Base-by-base conservation (phyloP, 306 rosid species). In the Gleditsia sinensis region DNA sequence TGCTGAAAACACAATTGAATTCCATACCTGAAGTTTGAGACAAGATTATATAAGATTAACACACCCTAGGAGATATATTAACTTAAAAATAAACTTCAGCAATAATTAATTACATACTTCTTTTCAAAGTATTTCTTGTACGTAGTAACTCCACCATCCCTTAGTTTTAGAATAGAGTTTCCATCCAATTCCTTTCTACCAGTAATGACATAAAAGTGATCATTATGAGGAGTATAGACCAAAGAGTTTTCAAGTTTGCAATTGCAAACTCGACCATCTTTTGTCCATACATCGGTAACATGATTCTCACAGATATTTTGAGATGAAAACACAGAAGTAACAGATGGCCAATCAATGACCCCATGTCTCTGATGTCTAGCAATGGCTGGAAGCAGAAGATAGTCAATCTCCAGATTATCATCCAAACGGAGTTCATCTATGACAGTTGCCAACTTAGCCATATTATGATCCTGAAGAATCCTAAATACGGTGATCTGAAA, bases 191-290 rank as follows among this genome's bases (percentile, higher is more conserved):
- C 51, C 81, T 72, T 51, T 45, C 63, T 48, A 72, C 61, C 82
- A 34, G 86, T 84, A 51, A 85, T 87, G 79, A 82, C 80, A 81
- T 94, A 94, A 24, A 83, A 48, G 34, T 25, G 13, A 27, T 67
- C 87, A 50, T 76, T 91, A 54, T 94, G 98, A 46, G 96, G 96
- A 56, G 94, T 88, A 76, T 12, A 88, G 1, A 94, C 88, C 85
- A 94, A 34, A 4, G 96, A 84, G 63, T 84, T 84, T 59, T 27
- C 30, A 1, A 94, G 80, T 84, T 78, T 69, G 71, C 96, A 94
- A 40, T 71, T 7, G 73, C 94, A 94, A 62, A 82, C 79, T 4
- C 13, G 65, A 57, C 92, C 94, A 17, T 56, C 56, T 75, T 75
- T 72, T 13, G 91, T 91, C 49, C 57, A 49, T 57, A 89, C 51